Evolutionary conservation across 139 green algal genomes (phyloP).

Genomic region (Dunaliella sp.): DNA sequence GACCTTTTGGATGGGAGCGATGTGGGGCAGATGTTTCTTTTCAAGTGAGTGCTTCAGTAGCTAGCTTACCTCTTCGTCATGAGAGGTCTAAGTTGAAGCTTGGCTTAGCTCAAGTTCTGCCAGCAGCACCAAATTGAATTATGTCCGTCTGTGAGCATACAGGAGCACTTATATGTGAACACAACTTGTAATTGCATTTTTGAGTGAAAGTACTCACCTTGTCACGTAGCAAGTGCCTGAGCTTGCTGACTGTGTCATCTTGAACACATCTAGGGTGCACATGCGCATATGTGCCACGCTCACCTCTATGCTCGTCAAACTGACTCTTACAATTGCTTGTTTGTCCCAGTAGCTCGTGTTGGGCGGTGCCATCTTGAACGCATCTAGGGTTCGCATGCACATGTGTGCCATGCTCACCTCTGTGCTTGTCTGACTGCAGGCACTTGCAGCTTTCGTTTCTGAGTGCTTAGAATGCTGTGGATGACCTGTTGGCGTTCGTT

Average conservation of each 20-base stretch:
- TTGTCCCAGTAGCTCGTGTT: not conserved
- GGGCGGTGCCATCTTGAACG: no score
- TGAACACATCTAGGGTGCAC: no score
- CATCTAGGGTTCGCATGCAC: not conserved
- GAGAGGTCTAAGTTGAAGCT: not conserved
- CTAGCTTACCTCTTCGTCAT: not conserved
- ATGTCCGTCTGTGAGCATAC: not conserved
- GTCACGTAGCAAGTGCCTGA: no score
- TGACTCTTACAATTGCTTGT: not conserved
- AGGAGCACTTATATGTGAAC: not conserved
- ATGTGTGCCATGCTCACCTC: not conserved
- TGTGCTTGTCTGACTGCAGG: not conserved
- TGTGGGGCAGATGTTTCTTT: not conserved
- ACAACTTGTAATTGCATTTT: not conserved
- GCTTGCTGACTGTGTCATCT: no score
- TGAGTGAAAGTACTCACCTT: not conserved
- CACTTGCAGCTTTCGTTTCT: no score
- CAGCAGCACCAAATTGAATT: not conserved
- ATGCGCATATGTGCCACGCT: not conserved
- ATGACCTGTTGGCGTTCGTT: no score
- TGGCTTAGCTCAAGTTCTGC: not conserved
- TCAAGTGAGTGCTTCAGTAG: not conserved
- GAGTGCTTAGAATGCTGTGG: no score
- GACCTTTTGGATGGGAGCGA: constrained; percentile 12
- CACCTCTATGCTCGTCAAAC: not conserved